Conservation (phyloP, 2,329 filamentous ascomycete genomes). For the Botrytis sinoallii region DNA sequence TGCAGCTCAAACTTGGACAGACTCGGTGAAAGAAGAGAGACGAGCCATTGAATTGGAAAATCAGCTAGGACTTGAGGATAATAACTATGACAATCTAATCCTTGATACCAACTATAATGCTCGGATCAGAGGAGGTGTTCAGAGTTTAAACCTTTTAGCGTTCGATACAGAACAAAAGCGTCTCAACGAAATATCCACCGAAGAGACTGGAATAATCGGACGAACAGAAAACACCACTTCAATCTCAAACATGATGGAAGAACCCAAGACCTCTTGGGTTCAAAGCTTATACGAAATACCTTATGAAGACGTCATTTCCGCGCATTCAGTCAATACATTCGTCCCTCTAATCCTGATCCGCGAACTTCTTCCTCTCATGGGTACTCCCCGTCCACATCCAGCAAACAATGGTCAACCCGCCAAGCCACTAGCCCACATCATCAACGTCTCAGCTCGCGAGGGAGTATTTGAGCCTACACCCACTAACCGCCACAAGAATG, state of each 20-base stretch:
- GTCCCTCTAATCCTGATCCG: conserved; percentile 25
- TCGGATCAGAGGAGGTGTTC: conserved; percentile 4
- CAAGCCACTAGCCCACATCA: conserved; percentile 20
- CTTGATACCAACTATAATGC: conserved; percentile 7
- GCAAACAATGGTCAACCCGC: no score
- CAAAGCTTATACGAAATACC: conserved; percentile 24
- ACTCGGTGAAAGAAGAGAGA: conserved; percentile 21
- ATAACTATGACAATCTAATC: background rate
- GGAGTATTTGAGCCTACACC: conserved; percentile 23
- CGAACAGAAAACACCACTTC: background rate
- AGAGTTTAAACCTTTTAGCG: background rate
- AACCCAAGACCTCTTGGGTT: conserved; percentile 23
- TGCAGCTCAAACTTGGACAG: conserved; percentile 26
- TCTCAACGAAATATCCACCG: background rate
- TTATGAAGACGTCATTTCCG: conserved; percentile 27
- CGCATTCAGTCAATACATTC: conserved; percentile 27
- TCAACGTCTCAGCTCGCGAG: conserved; percentile 27
- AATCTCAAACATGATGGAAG: background rate
- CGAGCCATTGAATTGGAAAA: conserved; percentile 20
- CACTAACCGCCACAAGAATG: conserved; percentile 16
- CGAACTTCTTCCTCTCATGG: conserved; percentile 26
- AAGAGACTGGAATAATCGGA: background rate
- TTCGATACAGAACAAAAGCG: conserved; percentile 13
- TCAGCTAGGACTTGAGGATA: background rate
- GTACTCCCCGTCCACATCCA: background rate